Evolutionary conservation across 306 rosid genomes (phyloP), one percentile per base, ranked within the genome.

Genomic region (Quercus robur): DNA sequence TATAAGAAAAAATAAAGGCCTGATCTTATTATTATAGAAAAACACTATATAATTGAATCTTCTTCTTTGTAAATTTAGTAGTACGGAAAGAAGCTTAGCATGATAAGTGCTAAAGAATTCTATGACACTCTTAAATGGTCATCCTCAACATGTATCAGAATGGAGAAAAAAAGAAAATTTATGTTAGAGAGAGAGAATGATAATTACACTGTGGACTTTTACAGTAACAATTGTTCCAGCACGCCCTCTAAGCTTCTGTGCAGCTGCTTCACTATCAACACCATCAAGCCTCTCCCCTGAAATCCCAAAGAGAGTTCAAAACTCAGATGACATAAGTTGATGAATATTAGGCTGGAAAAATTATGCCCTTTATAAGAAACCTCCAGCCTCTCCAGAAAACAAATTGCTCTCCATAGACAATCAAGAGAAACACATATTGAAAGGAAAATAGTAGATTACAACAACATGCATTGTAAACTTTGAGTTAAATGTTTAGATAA

Each of bases 211-310:
- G n/a, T 77, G 84, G 78, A 93, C 88, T 91, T 91, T 95, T 70
- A 95, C 85, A 67, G 89, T 89, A 23, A 95, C 97, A 44, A 84
- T 85, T 68, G 98, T 95, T 85, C 99, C 99, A 44, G 95, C 97
- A 33, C 82, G 89, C 57, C 99, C 99, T 86, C 99, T 86, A 56
- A 95, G 94, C 81, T 84, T 95, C 76, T 85, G 88, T 15, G 97
- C 96, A 52, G 98, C 99, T 81, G 81, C 82, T 84, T 95, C 99
- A 81, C 94, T 85, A 82, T 71, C 91, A 77, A 95, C 28, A 59
- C 99, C 98, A 72, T 91, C 93, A 81, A 95, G 87, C 78, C 81
- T 85, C 83, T 91, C 98, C 76, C 98, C 98, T 93, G 84, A 71
- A 82, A 33, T 61, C 51, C 68, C 80, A 69, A 28, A 71, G 81